These are phyloP conservation scores for Sungouiozyma ichnusensis DNA, from an alignment of 805 yeast genomes.

Conservation along the genomic window DNA sequence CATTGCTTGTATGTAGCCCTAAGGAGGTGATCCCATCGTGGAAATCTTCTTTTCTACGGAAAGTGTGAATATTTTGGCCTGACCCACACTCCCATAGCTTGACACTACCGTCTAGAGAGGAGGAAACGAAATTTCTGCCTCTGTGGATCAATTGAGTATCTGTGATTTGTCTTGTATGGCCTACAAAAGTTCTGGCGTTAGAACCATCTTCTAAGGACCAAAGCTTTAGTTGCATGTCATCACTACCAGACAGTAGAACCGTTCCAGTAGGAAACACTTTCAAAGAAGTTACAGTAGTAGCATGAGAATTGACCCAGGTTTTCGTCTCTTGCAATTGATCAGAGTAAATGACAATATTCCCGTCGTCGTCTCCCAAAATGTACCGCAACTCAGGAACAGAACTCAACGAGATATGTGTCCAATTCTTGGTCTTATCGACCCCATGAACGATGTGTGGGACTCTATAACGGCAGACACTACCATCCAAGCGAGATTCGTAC, in stretches of 20 bases:
- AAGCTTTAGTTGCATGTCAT: constrained; percentile 48
- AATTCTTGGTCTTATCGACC: constrained; percentile 4
- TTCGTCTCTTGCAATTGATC: constrained; percentile 7
- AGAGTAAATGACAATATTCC: constrained; percentile 23
- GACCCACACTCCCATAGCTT: constrained; percentile 63
- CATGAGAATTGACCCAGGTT: constrained; percentile 37
- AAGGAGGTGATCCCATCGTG: constrained; percentile 31
- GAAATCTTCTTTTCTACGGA: constrained; percentile 29
- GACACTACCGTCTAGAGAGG: constrained; percentile 45
- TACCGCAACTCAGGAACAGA: constrained; percentile 18
- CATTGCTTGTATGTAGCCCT: neutral
- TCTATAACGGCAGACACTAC: constrained; percentile 8
- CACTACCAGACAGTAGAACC: constrained; percentile 49
- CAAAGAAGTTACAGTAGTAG: constrained; percentile 34
- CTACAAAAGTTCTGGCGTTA: constrained; percentile 40
- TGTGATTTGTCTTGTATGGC: constrained; percentile 41
- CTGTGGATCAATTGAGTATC: constrained; percentile 44
- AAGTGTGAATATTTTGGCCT: constrained; percentile 36
- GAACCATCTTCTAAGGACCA: constrained; percentile 46
- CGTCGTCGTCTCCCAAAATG: constrained; percentile 29
- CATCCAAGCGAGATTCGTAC: constrained; percentile 11
- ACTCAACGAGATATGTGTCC: constrained; percentile 30
- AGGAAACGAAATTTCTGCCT: constrained; percentile 57
- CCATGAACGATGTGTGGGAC: neutral
- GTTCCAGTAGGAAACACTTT: constrained; percentile 53